These are phyloP conservation scores for Coemansia sp. DNA, from an alignment of 192 early-diverging fungal genomes.

Conservation along the genomic window DNA sequence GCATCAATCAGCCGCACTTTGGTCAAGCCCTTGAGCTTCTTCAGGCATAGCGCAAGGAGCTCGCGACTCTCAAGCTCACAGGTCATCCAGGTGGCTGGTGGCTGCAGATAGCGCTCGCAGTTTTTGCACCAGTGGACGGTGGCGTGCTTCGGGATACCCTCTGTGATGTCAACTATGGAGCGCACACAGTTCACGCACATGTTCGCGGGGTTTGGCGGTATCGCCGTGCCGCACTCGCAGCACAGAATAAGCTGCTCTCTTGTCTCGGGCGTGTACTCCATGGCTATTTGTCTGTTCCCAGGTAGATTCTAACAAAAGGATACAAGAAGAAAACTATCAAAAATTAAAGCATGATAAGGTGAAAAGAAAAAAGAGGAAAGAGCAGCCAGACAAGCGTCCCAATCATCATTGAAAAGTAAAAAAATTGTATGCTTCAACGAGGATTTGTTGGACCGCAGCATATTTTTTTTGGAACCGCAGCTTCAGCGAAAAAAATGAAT, in stretches of 20 bases:
- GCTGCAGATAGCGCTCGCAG: slow-evolving; percentile 96
- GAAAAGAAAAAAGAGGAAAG: neutral
- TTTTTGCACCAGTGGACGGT: slow-evolving; percentile 95
- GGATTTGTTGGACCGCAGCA: too few relatives aligned
- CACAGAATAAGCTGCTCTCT: slow-evolving; percentile 67
- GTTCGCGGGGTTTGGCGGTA: slow-evolving; percentile 95
- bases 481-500: too few relatives aligned
- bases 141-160: slow-evolving; percentile 96
- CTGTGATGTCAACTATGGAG: slow-evolving; percentile 95
- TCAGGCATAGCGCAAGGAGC: slow-evolving; percentile 88
- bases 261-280: slow-evolving; percentile 54
- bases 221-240: slow-evolving; percentile 90
- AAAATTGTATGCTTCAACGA: neutral
- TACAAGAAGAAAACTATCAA: slow-evolving; percentile 3
- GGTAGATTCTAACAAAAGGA: neutral
- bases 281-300: slow-evolving; percentile 8
- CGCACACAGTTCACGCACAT: slow-evolving; percentile 99
- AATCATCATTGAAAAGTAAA: neutral
- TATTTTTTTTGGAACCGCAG: too few relatives aligned
- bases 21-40: slow-evolving; percentile 84
- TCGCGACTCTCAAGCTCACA: slow-evolving; percentile 89
- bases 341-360: neutral
- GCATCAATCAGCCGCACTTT: slow-evolving; percentile 97
- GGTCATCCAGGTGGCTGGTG: slow-evolving; percentile 85
- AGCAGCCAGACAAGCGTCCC: neutral